A percentile compares a stretch with the other conserved stretches of the same genome.
Evolutionary conservation across 1,284 basidiomycete genomes (phyloP).

Genomic region (Singerocomus inundabilis): DNA sequence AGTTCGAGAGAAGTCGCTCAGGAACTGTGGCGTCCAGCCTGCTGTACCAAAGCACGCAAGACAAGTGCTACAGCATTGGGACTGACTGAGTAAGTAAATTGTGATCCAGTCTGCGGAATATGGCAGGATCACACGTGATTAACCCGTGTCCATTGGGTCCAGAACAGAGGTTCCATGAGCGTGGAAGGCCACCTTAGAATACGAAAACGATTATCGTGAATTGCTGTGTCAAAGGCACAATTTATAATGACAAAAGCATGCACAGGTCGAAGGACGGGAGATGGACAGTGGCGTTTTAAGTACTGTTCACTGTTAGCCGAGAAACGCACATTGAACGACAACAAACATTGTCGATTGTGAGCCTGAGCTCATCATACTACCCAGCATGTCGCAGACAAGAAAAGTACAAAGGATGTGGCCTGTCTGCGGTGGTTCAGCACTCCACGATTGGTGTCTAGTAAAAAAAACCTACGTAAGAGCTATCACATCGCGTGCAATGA

Average conservation of each 20-base stretch:
- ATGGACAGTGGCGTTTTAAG: not conserved
- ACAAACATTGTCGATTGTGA: not conserved
- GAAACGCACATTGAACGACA: not conserved
- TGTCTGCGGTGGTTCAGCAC: slow-evolving; percentile 1
- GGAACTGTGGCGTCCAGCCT: not conserved
- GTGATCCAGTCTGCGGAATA: not conserved
- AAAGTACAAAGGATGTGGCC: not conserved
- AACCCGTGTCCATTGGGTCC: not conserved
- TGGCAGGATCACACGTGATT: not conserved
- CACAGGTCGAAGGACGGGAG: not conserved
- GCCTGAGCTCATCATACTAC: not conserved
- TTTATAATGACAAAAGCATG: not conserved
- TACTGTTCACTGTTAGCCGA: not conserved
- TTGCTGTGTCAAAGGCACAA: not conserved
- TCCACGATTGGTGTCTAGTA: not conserved
- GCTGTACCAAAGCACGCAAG: not conserved
- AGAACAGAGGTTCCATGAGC: not conserved
- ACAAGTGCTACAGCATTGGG: not conserved
- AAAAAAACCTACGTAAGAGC: slow-evolving; percentile 1
- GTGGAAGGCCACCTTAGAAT: not conserved
- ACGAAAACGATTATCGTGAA: not conserved
- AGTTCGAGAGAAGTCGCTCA: not conserved
- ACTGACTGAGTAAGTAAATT: not conserved
- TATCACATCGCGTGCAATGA: not conserved
- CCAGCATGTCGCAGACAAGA: not conserved